Base-by-base conservation (phyloP, 2,329 filamentous ascomycete species). In the Trichoderma atrobrunneum region DNA sequence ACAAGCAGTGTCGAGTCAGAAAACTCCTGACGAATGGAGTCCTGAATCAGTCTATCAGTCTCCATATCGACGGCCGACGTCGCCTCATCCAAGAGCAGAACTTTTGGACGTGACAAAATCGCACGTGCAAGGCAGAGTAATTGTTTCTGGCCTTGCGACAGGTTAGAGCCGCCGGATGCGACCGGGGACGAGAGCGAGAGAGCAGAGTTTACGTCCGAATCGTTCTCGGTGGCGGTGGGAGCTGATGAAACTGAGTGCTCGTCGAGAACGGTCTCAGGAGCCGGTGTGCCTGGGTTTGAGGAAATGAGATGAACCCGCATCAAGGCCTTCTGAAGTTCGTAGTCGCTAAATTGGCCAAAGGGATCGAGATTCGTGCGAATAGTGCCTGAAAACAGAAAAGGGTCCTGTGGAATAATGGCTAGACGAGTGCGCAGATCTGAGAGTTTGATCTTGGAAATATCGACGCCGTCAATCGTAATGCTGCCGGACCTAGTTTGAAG, bases 41-140 rank as follows among this genome's bases (percentile, higher is more conserved):
- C 84, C 80, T 93, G 90, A 75, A 93, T 93, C n/a, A 91, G 83
- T 2, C 84, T 82, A 78, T 93, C 91, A 0, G 91, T 93, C 64
- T 85, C 83, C 87, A 91, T 91, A 78, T 93, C 91, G 1, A 93
- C 90, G 0, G 91, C 90, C 5, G 86, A 89, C 0, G 91, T 93
- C 0, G 91, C 91, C 81, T 93, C 91, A 77, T 93, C 91, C 2
- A 93, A 85, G 3, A 93, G 87, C 85, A 93, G 89, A 75, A 93
- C 87, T 75, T 90, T 89, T 0, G 91, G 90, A 0, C 88, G 85
- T 0, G 87, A 85, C 30, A 92, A 87, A 75, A 92, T 61, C 24
- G 71, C 71, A 30, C 71, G 66, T 18, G 71, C 71, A 21, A 91
- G 57, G 87, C 90, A 69, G 87, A 93, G 85, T 1, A 92, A 87